These are phyloP conservation scores for Scedosporium boydii DNA, from an alignment of 2,329 filamentous ascomycete species.

Conservation along the genomic window DNA sequence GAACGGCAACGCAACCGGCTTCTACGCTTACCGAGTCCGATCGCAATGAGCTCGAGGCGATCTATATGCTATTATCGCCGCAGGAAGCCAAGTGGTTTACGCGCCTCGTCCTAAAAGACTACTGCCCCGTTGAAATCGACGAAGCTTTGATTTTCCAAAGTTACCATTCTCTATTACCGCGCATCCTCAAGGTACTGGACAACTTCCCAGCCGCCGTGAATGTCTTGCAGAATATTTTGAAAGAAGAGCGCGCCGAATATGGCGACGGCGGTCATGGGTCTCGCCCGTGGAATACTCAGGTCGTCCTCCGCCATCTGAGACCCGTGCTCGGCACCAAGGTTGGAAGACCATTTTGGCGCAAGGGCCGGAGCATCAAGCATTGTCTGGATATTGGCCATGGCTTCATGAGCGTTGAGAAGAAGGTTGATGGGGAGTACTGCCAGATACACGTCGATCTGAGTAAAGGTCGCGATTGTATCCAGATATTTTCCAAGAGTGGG, in stretches of 20 bases:
- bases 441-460: conserved; percentile 72
- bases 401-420: conserved; percentile 65
- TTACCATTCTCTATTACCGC: conserved; percentile 62
- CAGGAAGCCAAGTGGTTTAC: conserved; percentile 82
- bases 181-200: conserved; percentile 60
- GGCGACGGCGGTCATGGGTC: conserved; percentile 2
- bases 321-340: conserved; percentile 54
- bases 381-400: conserved; percentile 56
- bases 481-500: conserved; percentile 87
- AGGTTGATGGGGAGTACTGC: conserved; percentile 84
- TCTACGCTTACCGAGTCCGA: conserved; percentile 14
- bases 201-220: conserved; percentile 52
- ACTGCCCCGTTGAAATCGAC: conserved; percentile 57
- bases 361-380: conserved; percentile 63
- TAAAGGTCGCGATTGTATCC: conserved; percentile 45
- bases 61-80: conserved; percentile 54
- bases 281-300: conserved; percentile 11
- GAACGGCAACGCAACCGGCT: conserved; percentile 14
- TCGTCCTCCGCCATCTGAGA: conserved; percentile 28
- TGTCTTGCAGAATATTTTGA: conserved; percentile 33
- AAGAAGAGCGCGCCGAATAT: conserved; percentile 11
- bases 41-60: conserved; percentile 36
- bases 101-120: conserved; percentile 68
- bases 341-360: conserved; percentile 53
- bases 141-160: conserved; percentile 41